Evolutionary conservation across 805 yeast genomes (phyloP), one percentile per base, ranked within the genome.

Genomic region (Metschnikowia lachancei): DNA sequence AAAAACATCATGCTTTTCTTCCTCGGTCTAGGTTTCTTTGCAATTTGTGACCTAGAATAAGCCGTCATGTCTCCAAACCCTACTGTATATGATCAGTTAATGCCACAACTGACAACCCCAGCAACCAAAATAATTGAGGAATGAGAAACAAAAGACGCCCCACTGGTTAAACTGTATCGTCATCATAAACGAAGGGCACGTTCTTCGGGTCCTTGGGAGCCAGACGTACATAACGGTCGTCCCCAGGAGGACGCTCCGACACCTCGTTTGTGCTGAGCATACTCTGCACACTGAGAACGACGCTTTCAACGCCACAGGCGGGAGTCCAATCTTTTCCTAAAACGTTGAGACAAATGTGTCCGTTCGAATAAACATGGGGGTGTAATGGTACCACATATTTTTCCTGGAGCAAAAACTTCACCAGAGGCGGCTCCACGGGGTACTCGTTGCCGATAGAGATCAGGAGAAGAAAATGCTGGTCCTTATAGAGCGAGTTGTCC

Each of bases 281-380:
- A 32, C 85, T 78, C 55, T 85, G 90, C 17, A 85, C 61, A 12
- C 89, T 82, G 19, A 85, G 46, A 10, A 76, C 60, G 0, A 79
- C 62, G 1, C 77, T 66, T 33, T 72, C 73, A 1, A 81, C 61
- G 0, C 77, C 69, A 50, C 81, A 80, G 0, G 81, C 82, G 0
- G 88, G 87, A 0, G 85, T 72, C 88, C 88, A 83, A 35, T 76
- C 84, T 16, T 73, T 74, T 2, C 85, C 88, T 31, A 85, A 63
- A 1, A 85, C 64, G 56, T 85, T 80, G 17, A 85, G 65, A 58
- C 92, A 85, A n/a, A 85, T 85, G 56, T 85, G 91, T 1, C 91
- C 92, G 56, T 85, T 85, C 28, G 84, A 75, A 57, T 85, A 85
- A 2, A 85, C 72, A 57, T 85, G 92, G 0, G 92, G 92, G 57